Percentiles rank a stretch among this genome's conserved stretches.
Evolutionary conservation across 257 asterid genomes (phyloP).

Genomic region (Fraxinus cuspidata): DNA sequence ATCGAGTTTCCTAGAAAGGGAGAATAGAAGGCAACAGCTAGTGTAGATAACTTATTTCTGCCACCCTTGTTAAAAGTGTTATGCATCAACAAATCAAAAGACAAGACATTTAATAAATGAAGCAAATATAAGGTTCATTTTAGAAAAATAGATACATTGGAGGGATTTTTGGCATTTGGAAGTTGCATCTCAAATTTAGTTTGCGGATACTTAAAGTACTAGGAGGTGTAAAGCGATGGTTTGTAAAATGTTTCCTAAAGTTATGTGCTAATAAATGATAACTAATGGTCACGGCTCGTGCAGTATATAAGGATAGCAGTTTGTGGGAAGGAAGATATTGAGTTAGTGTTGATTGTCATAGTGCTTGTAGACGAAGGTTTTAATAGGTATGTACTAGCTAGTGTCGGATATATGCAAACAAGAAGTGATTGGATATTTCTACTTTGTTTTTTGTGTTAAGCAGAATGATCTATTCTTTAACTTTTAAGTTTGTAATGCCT

Average conservation of each 20-base stretch:
- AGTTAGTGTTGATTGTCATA: neutral
- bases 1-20: neutral
- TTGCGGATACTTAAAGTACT: neutral
- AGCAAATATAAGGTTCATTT: slow-evolving; percentile 12
- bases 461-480: neutral
- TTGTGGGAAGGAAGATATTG: neutral
- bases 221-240: neutral
- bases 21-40: neutral
- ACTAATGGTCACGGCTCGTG: too few relatives aligned
- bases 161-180: neutral
- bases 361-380: neutral
- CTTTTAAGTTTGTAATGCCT: neutral
- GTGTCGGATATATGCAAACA: neutral
- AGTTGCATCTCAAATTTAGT: neutral
- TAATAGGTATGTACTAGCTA: neutral
- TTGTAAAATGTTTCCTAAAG: neutral
- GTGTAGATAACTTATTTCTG: neutral
- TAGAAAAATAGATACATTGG: slow-evolving; percentile 8
- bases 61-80: neutral
- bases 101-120: neutral
- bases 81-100: neutral
- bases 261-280: neutral
- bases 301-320: neutral
- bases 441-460: neutral
- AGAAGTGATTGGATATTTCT: neutral